Evolutionary conservation across 208 protist genomes (phyloP), one percentile per base, ranked within the genome.

Genomic region (Acanthamoeba healyi): DNA sequence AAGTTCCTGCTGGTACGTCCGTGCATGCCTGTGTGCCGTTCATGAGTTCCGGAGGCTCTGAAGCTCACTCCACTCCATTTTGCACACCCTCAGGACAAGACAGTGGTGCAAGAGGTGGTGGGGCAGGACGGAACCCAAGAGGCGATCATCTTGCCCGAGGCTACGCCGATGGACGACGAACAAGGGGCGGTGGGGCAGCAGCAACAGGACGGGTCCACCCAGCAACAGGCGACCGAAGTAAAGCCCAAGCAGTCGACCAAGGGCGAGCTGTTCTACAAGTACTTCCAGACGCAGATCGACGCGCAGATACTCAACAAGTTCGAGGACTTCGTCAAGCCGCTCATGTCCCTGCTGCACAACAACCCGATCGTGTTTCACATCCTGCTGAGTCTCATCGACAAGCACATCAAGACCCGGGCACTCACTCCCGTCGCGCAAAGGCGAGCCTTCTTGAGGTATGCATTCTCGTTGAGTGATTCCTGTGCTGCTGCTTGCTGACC

Each of bases 211-310:
- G 17, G 7, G 15, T 40, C 42, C 70, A 94, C 90, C 7, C 90
- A 94, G 49, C 65, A 54, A 26, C 90, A 94, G n/a, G 32, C 67
- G 32, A 56, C n/a, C 0, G 49, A 40, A 9, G 51, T 84, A 14
- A 79, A 94, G 56, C 17, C 44, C 26, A 95, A 95, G 44, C 77
- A 51, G 4, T 65, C 67, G 26, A 95, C 93, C 38, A 96, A 96
- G 38, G 94, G 94, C 32, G 77, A 61, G 10, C 10, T 72, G 5
- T 96, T 96, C 44, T 96, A 95, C 74, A 96, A 95, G 36, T 63
- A 46, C 56, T 96, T 94, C 40, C 81, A 89, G 79, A 92, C 40
- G 46, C 56, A 72, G 15, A 92, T 67, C 84, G 91, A 88, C 65
- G 92, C 63, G 67, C 88, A 58, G 38, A 77, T 67, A 6, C 44